Percentiles rank a stretch among this genome's conserved stretches.
Evolutionary conservation across 495 filamentous ascomycete genomes (phyloP).

Genomic region (Trichocladium uniseriatum): DNA sequence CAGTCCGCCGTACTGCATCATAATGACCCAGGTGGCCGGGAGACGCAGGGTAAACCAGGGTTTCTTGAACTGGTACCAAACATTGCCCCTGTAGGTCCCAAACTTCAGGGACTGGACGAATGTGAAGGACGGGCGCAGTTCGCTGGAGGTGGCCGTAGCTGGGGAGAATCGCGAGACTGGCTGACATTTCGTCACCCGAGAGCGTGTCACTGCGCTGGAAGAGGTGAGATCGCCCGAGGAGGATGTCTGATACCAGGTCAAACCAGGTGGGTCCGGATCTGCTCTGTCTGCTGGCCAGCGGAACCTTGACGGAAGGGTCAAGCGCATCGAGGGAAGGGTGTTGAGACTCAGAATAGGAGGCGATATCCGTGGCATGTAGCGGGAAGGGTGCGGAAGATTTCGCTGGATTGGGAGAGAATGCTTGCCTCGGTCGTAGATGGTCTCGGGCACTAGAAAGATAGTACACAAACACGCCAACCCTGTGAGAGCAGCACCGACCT

Average conservation of each 20-base stretch:
- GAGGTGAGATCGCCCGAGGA: constrained; percentile 11
- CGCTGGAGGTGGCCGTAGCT: neutral
- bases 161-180: neutral
- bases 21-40: constrained; percentile 20
- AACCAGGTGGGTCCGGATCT: neutral
- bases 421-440: constrained; percentile 35
- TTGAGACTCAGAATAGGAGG: constrained; percentile 18
- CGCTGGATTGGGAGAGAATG: constrained; percentile 13
- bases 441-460: constrained; percentile 48
- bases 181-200: neutral
- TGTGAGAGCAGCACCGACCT: constrained; percentile 36
- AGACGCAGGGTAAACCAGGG: constrained; percentile 22
- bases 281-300: neutral
- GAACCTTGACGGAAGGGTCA: constrained; percentile 22
- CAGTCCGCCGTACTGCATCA: constrained; percentile 23
- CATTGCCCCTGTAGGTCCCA: constrained; percentile 12
- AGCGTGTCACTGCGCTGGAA: neutral
- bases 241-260: constrained; percentile 15
- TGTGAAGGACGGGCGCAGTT: constrained; percentile 11
- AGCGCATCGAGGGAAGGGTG: constrained; percentile 19
- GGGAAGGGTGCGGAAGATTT: neutral
- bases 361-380: constrained; percentile 2
- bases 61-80: constrained; percentile 17
- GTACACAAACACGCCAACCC: constrained; percentile 12
- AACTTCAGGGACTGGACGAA: constrained; percentile 15